These are phyloP conservation scores for Candida caryicola DNA, from an alignment of 805 yeast genomes.

Conservation along the genomic window DNA sequence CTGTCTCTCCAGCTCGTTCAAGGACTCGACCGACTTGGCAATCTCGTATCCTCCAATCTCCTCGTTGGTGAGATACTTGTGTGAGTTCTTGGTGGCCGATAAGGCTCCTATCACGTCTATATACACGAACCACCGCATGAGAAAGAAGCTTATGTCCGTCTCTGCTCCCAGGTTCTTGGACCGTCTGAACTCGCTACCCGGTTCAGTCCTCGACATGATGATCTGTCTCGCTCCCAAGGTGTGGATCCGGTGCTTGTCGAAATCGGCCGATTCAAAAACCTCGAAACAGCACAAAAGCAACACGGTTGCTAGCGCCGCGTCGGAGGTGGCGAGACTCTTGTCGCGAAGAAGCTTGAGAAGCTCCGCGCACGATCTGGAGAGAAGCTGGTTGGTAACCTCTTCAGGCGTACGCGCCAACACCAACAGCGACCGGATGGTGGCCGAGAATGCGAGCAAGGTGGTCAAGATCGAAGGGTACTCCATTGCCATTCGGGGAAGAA, in stretches of 20 bases:
- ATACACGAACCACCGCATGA: slow-evolving; percentile 68
- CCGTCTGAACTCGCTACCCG: slow-evolving; percentile 4
- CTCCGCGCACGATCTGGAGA: slow-evolving; percentile 57
- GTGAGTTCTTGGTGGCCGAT: slow-evolving; percentile 47
- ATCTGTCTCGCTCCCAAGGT: slow-evolving; percentile 66
- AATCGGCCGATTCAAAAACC: slow-evolving; percentile 41
- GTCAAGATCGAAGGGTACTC: slow-evolving; percentile 55
- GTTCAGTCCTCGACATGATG: slow-evolving; percentile 44
- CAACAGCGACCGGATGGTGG: slow-evolving; percentile 26
- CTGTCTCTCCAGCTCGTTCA: slow-evolving; percentile 6
- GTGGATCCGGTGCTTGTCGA: slow-evolving; percentile 61
- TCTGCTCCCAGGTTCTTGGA: slow-evolving; percentile 19
- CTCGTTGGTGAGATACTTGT: slow-evolving; percentile 23
- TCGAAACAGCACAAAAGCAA: slow-evolving; percentile 59
- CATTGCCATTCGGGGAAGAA: slow-evolving; percentile 69
- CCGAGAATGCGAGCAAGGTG: slow-evolving; percentile 48
- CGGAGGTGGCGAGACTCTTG: slow-evolving; percentile 54
- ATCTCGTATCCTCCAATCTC: slow-evolving; percentile 15
- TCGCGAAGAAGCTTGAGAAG: slow-evolving; percentile 50
- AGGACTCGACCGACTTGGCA: slow-evolving; percentile 18
- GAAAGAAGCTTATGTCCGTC: slow-evolving; percentile 48
- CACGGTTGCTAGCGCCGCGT: slow-evolving; percentile 62
- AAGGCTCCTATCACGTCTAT: slow-evolving; percentile 62
- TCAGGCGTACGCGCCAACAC: slow-evolving; percentile 29
- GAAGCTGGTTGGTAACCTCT: slow-evolving; percentile 48